Conservation (phyloP, 176 grass and related monocot genomes). For the Aegilops umbellulata region DNA sequence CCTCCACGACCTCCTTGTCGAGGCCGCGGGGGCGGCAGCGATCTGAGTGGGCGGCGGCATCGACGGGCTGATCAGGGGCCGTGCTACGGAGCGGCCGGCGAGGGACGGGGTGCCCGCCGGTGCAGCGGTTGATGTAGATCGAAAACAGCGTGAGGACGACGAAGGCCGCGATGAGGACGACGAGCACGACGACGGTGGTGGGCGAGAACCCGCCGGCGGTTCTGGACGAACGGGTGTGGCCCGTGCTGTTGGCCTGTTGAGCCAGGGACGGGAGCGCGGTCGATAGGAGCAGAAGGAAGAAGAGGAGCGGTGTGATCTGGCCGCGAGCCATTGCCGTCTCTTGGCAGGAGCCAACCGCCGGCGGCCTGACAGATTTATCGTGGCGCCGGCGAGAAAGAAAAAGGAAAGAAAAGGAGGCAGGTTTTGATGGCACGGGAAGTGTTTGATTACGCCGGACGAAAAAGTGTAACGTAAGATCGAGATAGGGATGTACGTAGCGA, state of each 20-base stretch:
- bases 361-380: not conserved
- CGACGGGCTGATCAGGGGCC: not conserved
- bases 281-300: not conserved
- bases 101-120: not conserved
- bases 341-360: not conserved
- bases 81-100: not conserved
- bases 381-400: not conserved
- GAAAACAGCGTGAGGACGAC: slow-evolving; percentile 56
- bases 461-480: slow-evolving; percentile 20
- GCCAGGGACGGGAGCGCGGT: not conserved
- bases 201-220: slow-evolving; percentile 57
- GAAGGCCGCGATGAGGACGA: slow-evolving; percentile 45
- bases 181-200: slow-evolving; percentile 44
- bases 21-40: slow-evolving; percentile 19
- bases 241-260: slow-evolving; percentile 22
- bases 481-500: not conserved
- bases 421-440: slow-evolving; percentile 6
- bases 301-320: not conserved
- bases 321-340: not conserved
- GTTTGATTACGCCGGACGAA: not conserved
- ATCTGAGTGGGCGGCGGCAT: not conserved
- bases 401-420: no score
- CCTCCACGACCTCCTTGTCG: slow-evolving; percentile 43
- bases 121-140: slow-evolving; percentile 55
- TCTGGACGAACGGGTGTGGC: not conserved